A percentile compares a stretch with the other conserved stretches of the same genome.
Conservation (phyloP, 768 basidiomycete species). For the Naganishia randhawae region DNA sequence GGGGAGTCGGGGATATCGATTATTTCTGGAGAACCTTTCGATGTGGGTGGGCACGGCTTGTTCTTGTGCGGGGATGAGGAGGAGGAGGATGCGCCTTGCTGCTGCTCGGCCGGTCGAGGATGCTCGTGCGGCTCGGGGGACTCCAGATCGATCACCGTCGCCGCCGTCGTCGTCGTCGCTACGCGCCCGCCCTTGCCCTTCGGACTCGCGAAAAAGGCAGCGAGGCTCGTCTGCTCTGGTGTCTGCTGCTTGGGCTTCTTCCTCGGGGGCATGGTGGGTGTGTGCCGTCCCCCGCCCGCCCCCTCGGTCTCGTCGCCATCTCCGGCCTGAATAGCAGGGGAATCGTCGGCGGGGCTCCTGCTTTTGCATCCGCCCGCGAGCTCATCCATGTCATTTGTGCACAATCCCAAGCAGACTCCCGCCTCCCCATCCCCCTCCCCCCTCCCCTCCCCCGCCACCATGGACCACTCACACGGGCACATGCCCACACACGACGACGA, state of each 20-base stretch:
- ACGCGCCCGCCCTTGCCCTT: background rate
- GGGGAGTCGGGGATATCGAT: background rate
- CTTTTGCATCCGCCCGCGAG: no score
- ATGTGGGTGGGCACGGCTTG: background rate
- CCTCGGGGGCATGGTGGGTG: conserved; percentile 3
- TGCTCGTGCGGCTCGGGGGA: no score
- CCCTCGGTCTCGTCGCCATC: no score
- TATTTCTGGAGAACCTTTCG: background rate
- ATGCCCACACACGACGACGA: background rate
- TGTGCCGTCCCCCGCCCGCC: no score
- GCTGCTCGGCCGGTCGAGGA: background rate
- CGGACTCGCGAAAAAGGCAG: background rate
- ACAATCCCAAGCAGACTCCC: no score
- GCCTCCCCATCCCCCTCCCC: background rate
- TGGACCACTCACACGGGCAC: conserved; percentile 18
- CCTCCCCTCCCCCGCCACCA: background rate
- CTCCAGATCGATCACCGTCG: conserved; percentile 16
- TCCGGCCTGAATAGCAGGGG: no score
- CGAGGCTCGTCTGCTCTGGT: conserved; percentile 4
- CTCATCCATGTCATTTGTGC: no score
- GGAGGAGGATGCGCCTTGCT: background rate
- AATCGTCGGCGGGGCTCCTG: no score
- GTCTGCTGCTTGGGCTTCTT: conserved; percentile 1
- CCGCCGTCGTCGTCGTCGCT: background rate
- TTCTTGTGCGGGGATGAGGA: no score